phyloP scores from a whole-genome alignment of 1,284 basidiomycete genomes.

The Inonotus obliquus region DNA sequence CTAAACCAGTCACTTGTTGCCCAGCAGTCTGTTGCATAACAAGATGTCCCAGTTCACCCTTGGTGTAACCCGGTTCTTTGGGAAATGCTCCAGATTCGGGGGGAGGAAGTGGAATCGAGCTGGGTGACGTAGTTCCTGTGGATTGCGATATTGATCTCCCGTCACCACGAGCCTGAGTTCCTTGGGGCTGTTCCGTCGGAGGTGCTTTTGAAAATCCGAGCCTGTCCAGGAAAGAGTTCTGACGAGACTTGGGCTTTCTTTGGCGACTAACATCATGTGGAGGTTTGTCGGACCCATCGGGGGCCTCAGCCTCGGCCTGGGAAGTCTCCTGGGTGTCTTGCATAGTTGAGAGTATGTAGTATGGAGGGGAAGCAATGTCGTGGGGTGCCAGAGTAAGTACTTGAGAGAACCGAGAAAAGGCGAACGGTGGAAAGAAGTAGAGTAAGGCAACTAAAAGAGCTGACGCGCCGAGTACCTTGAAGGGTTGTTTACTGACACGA shows the following conservation, averaged over 20 bases:
- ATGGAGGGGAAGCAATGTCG: background rate
- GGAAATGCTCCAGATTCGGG: conserved; percentile 46
- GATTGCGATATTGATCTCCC: conserved; percentile 21
- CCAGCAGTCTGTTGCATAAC: conserved; percentile 27
- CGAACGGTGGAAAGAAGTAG: conserved; percentile 2
- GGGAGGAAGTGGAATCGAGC: conserved; percentile 47
- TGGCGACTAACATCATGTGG: conserved; percentile 33
- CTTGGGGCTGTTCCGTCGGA: conserved; percentile 9
- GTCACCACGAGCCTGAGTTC: conserved; percentile 23
- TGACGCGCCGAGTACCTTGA: conserved; percentile 7
- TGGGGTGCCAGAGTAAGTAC: background rate
- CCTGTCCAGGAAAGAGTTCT: conserved; percentile 22
- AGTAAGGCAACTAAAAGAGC: conserved; percentile 4
- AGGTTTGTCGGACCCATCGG: conserved; percentile 57
- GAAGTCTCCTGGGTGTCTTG: conserved; percentile 44
- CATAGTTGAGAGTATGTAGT: conserved; percentile 21
- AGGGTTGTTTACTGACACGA: conserved; percentile 13
- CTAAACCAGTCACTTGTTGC: conserved; percentile 31
- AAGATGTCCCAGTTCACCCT: conserved; percentile 42
- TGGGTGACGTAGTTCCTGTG: conserved; percentile 17
- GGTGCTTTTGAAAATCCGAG: conserved; percentile 17
- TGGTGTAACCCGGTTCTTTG: conserved; percentile 54
- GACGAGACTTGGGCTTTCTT: conserved; percentile 7
- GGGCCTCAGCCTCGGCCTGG: conserved; percentile 50
- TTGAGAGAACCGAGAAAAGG: conserved; percentile 11